These are phyloP conservation scores for Nevesoporus exiguus DNA, from an alignment of 768 basidiomycete species.

Conservation along the genomic window DNA sequence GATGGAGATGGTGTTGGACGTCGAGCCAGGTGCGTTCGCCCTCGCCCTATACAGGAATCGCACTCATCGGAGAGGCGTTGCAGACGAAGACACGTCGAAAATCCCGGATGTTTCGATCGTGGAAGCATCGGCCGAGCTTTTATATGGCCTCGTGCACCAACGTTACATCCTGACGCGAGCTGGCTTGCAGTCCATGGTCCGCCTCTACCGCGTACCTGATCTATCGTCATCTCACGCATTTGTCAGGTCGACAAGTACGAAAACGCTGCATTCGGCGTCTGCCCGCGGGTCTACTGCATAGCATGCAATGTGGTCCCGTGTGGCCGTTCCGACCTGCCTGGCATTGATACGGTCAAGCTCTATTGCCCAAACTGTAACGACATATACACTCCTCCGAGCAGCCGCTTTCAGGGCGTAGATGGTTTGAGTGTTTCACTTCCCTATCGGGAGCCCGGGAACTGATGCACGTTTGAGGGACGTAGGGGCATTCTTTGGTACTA, in stretches of 20 bases:
- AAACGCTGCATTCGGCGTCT: constrained; percentile 83
- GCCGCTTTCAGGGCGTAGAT: constrained; percentile 93
- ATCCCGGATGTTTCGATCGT: constrained; percentile 99
- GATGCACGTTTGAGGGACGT: constrained; percentile 18
- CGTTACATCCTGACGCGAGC: constrained; percentile 94
- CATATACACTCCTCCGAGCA: constrained; percentile 92
- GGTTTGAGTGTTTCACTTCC: constrained; percentile 44
- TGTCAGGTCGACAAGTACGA: constrained; percentile 94
- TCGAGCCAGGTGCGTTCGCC: constrained; percentile 82
- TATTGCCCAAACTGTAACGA: constrained; percentile 99
- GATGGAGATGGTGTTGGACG: constrained; percentile 99
- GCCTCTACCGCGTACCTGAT: constrained; percentile 16
- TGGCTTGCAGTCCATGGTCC: constrained; percentile 92
- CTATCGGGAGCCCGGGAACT: constrained; percentile 8
- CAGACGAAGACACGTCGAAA: constrained; percentile 89
- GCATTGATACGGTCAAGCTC: constrained; percentile 95
- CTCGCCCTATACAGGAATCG: constrained; percentile 10
- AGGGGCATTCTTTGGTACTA: constrained; percentile 99
- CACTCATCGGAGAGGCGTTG: constrained; percentile 9
- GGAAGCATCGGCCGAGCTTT: constrained; percentile 93
- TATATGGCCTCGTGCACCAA: constrained; percentile 97
- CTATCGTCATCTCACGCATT: constrained; percentile 14
- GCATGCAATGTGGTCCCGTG: constrained; percentile 89
- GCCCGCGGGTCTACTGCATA: constrained; percentile 93
- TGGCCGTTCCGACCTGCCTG: constrained; percentile 93